Evolutionary conservation across 1,139 yeast species (phyloP).

Genomic region (Scheffersomyces stambukii): DNA sequence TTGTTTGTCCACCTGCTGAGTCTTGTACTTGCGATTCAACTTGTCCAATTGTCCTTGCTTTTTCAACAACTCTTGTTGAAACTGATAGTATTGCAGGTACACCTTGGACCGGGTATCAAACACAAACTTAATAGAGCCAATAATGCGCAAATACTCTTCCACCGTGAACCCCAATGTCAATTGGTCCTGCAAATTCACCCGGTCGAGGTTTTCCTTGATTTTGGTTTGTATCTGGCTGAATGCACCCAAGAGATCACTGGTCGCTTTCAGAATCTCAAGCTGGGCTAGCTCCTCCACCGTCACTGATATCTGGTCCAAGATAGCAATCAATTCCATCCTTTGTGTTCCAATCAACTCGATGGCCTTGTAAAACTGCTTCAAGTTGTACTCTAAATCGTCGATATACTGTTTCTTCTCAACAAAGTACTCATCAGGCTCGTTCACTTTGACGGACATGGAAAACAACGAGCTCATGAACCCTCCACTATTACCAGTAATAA

Average conservation of each 20-base stretch:
- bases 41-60: conserved; percentile 52
- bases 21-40: conserved; percentile 42
- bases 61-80: conserved; percentile 40
- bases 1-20: conserved; percentile 60
- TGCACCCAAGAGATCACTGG: conserved; percentile 49
- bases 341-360: conserved; percentile 74
- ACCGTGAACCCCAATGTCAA: conserved; percentile 81
- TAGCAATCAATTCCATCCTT: conserved; percentile 61
- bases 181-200: conserved; percentile 82
- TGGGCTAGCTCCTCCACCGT: conserved; percentile 70
- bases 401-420: conserved; percentile 63
- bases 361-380: conserved; percentile 65
- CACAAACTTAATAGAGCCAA: conserved; percentile 71
- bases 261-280: conserved; percentile 68
- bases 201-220: conserved; percentile 69
- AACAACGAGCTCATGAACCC: conserved; percentile 66
- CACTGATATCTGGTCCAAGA: conserved; percentile 43
- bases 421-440: conserved; percentile 79
- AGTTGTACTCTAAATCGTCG: conserved; percentile 69
- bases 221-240: conserved; percentile 72
- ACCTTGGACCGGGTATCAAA: conserved; percentile 74
- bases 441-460: conserved; percentile 55
- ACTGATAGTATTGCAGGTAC: conserved; percentile 54
- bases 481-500: conserved; percentile 20
- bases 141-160: conserved; percentile 79